phyloP scores from a whole-genome alignment of 1,284 basidiomycete genomes.

The Golubevia pallescens region DNA sequence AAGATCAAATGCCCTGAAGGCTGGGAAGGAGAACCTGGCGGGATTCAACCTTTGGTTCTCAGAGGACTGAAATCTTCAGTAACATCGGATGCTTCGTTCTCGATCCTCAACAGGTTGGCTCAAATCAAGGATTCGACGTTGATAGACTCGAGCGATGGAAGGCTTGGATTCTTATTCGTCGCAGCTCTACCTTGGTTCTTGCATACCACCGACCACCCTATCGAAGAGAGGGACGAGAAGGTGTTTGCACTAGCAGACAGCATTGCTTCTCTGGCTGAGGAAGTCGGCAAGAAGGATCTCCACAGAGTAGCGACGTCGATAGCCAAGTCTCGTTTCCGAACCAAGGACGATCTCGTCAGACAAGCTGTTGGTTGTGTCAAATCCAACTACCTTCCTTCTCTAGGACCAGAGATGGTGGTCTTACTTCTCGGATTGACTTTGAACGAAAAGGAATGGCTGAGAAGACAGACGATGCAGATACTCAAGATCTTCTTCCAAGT shows the following conservation, averaged over 20 bases:
- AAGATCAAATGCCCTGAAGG: conserved; percentile 74
- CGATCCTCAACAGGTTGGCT: conserved; percentile 74
- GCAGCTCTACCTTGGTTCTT: conserved; percentile 87
- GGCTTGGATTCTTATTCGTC: conserved; percentile 83
- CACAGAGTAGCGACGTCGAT: conserved; percentile 86
- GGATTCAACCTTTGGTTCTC: conserved; percentile 77
- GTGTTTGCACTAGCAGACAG: conserved; percentile 78
- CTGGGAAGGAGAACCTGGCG: conserved; percentile 74
- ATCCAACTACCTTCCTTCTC: conserved; percentile 74
- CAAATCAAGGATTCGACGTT: conserved; percentile 73
- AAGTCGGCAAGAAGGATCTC: conserved; percentile 77
- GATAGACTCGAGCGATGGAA: conserved; percentile 76
- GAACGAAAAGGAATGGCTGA: conserved; percentile 82
- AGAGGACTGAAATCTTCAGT: conserved; percentile 80
- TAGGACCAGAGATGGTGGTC: conserved; percentile 78
- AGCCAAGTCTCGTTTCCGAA: conserved; percentile 83
- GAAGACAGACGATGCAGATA: conserved; percentile 81
- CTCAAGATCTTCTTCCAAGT: conserved; percentile 87
- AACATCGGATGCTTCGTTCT: conserved; percentile 75
- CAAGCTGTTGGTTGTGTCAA: conserved; percentile 84
- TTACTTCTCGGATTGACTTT: conserved; percentile 84
- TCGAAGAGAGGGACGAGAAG: conserved; percentile 71
- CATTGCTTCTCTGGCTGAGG: conserved; percentile 76
- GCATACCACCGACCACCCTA: conserved; percentile 72
- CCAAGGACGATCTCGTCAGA: conserved; percentile 89